These are phyloP conservation scores for Ceratobasidium sp. DNA, from an alignment of 1,284 basidiomycete species.

Conservation along the genomic window DNA sequence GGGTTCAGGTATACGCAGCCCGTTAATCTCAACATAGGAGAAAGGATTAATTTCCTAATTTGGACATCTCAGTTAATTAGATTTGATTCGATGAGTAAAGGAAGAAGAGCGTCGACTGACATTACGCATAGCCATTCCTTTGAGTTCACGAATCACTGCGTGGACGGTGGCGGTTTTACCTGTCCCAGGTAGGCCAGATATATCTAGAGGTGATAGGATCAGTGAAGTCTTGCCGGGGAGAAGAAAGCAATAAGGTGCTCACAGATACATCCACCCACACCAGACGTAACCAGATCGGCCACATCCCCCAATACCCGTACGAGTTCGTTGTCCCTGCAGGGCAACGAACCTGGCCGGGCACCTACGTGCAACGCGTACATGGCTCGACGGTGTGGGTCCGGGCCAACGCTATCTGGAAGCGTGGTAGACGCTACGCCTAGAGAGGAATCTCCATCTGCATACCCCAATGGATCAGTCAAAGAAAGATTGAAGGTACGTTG, in stretches of 20 bases:
- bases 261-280: slow-evolving; percentile 96
- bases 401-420: slow-evolving; percentile 33
- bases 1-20: slow-evolving; percentile 90
- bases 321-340: slow-evolving; percentile 92
- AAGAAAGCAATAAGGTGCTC: slow-evolving; percentile 54
- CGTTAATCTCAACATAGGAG: slow-evolving; percentile 98
- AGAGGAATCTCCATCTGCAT: slow-evolving; percentile 61
- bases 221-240: not conserved
- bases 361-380: slow-evolving; percentile 94
- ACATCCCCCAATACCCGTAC: slow-evolving; percentile 79
- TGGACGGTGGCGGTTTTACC: slow-evolving; percentile 99
- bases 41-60: slow-evolving; percentile 89
- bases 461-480: not conserved
- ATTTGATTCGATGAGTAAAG: not conserved
- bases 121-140: slow-evolving; percentile 82
- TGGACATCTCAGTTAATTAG: not conserved
- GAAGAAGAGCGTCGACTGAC: slow-evolving; percentile 65
- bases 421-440: slow-evolving; percentile 52
- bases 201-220: slow-evolving; percentile 65
- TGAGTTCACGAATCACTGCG: slow-evolving; percentile 87
- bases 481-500: not conserved
- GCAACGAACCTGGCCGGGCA: slow-evolving; percentile 88
- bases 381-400: slow-evolving; percentile 80
- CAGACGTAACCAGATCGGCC: slow-evolving; percentile 88
- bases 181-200: slow-evolving; percentile 97